Percentiles rank a stretch among this genome's conserved stretches.
Conservation (phyloP, 2,329 filamentous ascomycete species). For the Colletotrichum liriopes region DNA sequence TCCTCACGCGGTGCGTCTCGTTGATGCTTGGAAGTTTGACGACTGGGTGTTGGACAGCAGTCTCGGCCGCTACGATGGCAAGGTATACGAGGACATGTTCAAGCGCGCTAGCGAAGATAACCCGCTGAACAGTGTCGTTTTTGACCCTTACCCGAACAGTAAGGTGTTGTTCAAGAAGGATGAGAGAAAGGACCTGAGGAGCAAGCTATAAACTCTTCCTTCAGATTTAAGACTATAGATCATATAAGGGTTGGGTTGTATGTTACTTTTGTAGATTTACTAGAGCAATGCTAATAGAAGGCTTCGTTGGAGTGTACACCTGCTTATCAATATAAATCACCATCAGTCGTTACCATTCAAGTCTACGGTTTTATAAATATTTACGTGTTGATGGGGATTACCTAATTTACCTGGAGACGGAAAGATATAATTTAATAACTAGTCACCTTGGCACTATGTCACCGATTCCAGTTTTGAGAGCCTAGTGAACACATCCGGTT, state of each 20-base stretch:
- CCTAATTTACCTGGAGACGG: no score
- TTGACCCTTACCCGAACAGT: slow-evolving; percentile 80
- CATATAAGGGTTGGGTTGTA: not conserved
- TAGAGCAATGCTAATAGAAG: not conserved
- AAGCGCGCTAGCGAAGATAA: slow-evolving; percentile 80
- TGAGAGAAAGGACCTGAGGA: slow-evolving; percentile 58
- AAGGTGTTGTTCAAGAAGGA: slow-evolving; percentile 74
- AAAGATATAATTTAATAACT: no score
- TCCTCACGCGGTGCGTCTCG: slow-evolving; percentile 80
- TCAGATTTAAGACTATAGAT: not conserved
- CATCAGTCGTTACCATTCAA: not conserved
- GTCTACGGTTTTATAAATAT: no score
- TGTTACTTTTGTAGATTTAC: slow-evolving; percentile 9
- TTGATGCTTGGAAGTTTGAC: slow-evolving; percentile 83
- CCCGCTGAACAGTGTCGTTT: slow-evolving; percentile 79
- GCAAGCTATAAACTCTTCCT: slow-evolving; percentile 60
- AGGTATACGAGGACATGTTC: slow-evolving; percentile 86
- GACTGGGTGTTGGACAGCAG: slow-evolving; percentile 84
- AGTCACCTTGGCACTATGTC: no score
- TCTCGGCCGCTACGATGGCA: slow-evolving; percentile 79
- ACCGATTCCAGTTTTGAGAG: no score
- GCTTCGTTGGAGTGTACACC: not conserved
- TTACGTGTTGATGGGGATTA: no score
- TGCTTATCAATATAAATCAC: not conserved
- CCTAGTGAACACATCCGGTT: no score